Conservation (phyloP, 345 rosid species). For the Salix exigua region DNA sequence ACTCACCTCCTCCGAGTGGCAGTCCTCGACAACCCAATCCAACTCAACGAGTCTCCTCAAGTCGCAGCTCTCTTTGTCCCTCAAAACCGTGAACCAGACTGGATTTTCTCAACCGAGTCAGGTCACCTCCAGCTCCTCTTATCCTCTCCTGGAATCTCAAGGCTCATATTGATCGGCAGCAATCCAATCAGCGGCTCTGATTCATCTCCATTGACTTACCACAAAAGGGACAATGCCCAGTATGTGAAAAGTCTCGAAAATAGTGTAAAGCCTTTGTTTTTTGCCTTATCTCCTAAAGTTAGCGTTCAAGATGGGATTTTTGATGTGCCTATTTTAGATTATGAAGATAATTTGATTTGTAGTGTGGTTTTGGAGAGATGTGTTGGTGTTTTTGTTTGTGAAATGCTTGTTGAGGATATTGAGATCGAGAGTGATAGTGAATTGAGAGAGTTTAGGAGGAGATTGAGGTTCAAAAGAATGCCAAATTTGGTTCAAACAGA, state of each 20-base stretch:
- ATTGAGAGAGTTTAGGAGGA: constrained; percentile 61
- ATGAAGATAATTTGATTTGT: constrained; percentile 55
- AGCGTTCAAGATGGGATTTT: constrained; percentile 17
- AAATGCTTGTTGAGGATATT: constrained; percentile 79
- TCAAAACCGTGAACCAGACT: constrained; percentile 60
- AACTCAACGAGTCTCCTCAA: constrained; percentile 20
- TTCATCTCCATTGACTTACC: constrained; percentile 19
- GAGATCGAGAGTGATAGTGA: constrained; percentile 30
- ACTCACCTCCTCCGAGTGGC: constrained; percentile 58
- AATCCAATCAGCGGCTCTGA: constrained; percentile 19
- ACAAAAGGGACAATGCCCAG: constrained; percentile 4
- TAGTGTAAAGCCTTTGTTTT: constrained; percentile 43
- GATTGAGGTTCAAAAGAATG: constrained; percentile 84
- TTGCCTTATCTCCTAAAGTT: constrained; percentile 48
- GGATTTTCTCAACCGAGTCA: constrained; percentile 81
- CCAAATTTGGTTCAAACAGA: constrained; percentile 74
- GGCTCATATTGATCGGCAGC: constrained; percentile 58
- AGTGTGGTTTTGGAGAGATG: constrained; percentile 47
- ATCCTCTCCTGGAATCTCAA: constrained; percentile 47
- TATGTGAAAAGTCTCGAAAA: constrained; percentile 22
- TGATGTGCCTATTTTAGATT: constrained; percentile 48
- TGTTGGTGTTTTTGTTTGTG: constrained; percentile 57
- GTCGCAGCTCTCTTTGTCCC: constrained; percentile 78
- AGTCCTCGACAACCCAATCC: constrained; percentile 69
- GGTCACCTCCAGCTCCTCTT: constrained; percentile 86